Conservation (phyloP, 1,284 basidiomycete species). For the Neolentinus lepideus region DNA sequence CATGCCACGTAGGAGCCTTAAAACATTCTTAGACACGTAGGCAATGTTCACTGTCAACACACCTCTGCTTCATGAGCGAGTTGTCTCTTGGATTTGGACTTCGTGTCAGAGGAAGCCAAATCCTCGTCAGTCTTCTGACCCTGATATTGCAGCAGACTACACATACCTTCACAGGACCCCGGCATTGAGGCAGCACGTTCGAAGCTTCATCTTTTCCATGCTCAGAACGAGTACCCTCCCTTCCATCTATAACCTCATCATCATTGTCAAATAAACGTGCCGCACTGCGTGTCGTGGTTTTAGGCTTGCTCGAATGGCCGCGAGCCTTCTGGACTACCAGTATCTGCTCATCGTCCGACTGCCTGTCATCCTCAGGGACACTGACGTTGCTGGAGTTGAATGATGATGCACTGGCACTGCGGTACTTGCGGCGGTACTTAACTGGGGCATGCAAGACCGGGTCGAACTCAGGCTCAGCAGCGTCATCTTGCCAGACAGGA, state of each 20-base stretch:
- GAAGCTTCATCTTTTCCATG: background rate
- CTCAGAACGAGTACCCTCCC: background rate
- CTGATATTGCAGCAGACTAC: too few relatives aligned
- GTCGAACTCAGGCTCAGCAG: background rate
- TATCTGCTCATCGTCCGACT: background rate
- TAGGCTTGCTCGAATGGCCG: background rate
- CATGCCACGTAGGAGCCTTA: too few relatives aligned
- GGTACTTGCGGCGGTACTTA: background rate
- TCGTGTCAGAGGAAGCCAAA: too few relatives aligned
- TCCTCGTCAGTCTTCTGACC: too few relatives aligned
- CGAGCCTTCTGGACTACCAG: background rate
- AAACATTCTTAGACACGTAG: too few relatives aligned
- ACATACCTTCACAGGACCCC: too few relatives aligned
- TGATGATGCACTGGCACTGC: background rate
- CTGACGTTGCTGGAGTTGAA: background rate
- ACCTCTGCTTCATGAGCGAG: too few relatives aligned
- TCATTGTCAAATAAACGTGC: background rate
- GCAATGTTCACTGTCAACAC: too few relatives aligned
- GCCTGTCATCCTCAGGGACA: background rate
- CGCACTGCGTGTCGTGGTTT: background rate
- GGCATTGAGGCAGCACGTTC: background rate
- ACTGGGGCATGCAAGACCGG: background rate
- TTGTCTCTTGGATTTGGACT: too few relatives aligned
- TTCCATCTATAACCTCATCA: background rate
- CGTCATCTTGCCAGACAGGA: background rate